Conservation (phyloP, 2,329 filamentous ascomycete species). For the Sporothrix pallida region DNA sequence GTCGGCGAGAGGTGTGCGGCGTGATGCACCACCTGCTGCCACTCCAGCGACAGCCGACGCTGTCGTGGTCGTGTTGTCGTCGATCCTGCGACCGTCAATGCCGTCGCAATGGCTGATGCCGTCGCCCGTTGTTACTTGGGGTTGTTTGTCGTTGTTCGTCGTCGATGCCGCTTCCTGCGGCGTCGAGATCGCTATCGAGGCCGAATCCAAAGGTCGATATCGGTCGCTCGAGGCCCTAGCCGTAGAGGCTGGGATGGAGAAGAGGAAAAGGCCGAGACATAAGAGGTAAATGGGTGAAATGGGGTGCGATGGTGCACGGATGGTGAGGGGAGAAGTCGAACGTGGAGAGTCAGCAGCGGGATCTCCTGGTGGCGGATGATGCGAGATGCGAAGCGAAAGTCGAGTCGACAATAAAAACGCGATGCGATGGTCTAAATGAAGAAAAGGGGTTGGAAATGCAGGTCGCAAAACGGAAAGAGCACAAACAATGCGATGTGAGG, state of each 20-base stretch:
- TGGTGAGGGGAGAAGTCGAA: not conserved
- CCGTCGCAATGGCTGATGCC: not conserved
- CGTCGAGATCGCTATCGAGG: slow-evolving; percentile 37
- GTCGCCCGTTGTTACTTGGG: not conserved
- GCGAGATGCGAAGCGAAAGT: not conserved
- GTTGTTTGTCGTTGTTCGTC: not conserved
- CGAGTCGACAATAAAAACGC: slow-evolving; percentile 9
- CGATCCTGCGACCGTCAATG: not conserved
- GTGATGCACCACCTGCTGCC: not conserved
- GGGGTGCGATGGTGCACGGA: not conserved
- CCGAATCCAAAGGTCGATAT: not conserved
- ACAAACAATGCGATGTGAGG: slow-evolving; percentile 3
- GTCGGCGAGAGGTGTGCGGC: not conserved
- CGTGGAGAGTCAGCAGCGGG: not conserved
- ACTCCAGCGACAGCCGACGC: slow-evolving; percentile 1
- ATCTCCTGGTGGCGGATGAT: slow-evolving; percentile 7
- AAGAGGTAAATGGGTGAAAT: slow-evolving; percentile 15
- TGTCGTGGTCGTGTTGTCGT: slow-evolving; percentile 17
- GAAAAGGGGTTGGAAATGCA: not conserved
- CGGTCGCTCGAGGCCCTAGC: slow-evolving; percentile 35
- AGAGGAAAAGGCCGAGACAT: slow-evolving; percentile 34
- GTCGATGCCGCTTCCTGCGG: not conserved
- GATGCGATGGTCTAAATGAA: not conserved
- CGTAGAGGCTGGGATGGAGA: slow-evolving; percentile 38
- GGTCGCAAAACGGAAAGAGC: not conserved